Base-by-base conservation (phyloP, 2,329 filamentous ascomycete species). In the Phoma sp. region DNA sequence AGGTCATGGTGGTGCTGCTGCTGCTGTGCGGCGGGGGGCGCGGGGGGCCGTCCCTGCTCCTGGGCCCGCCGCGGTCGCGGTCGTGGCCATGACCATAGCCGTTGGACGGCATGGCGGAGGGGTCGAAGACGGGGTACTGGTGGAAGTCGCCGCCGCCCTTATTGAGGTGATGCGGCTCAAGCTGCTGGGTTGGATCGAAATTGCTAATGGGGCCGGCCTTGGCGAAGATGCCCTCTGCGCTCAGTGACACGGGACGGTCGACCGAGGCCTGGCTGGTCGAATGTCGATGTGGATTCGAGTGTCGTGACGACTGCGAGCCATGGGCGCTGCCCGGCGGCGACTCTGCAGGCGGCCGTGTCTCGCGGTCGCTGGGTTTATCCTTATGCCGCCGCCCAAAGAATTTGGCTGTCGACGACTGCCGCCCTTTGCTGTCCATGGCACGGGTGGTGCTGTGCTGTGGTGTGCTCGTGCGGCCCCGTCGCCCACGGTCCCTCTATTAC, bases 351-450 rank as follows among this genome's bases (percentile, higher is more conserved):
- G 66, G 83, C 82, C 49, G 51, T 46, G 59, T 49, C 52, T 63
- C 36, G 53, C 23, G 27, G 47, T 3, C 41, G 30, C 41, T 52
- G 50, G 60, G 64, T 76, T 87, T 90, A 77, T 96, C 89, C 79
- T 91, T 95, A 78, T 88, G 80, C 57, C 83, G 89, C 71, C 92
- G 86, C 69, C 91, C 92, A 80, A 97, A 97, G 81, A 97, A 91
- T 59, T 88, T 89, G 72, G 86, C 84, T 72, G 87, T 88, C 70
- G 90, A 92, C 62, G 89, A 91, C 81, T 93, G 89, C 77, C 90
- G 87, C 69, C 88, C 83, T 79, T 93, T 91, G 80, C 90, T 88
- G 80, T 89, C 82, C 72, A 84, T 67, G 82, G 43, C 52, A 11
- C 8, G 37, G 7, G 23, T 30, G n/a, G 13, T 27, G 8, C 10